Conservation (phyloP, 106 monocot genomes). For the Phalaenopsis aphrodite region DNA sequence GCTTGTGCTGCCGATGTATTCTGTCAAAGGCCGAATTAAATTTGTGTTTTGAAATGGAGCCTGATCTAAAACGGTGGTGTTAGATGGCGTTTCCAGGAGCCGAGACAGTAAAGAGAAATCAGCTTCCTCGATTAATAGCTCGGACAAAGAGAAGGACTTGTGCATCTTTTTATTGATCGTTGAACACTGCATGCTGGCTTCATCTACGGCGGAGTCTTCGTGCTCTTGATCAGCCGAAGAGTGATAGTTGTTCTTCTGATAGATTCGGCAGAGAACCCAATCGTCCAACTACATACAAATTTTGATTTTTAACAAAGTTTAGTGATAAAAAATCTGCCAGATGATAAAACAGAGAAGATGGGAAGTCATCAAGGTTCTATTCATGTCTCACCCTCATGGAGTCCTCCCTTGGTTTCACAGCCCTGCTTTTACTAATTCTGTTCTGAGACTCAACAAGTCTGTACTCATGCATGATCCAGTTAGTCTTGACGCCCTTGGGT, state of each 20-base stretch:
- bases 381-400: slow-evolving; percentile 28
- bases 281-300: slow-evolving; percentile 33
- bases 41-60: not conserved
- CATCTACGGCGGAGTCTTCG: slow-evolving; percentile 17
- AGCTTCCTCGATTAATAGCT: slow-evolving; percentile 17
- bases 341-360: not conserved
- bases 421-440: slow-evolving; percentile 14
- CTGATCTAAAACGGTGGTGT: not conserved
- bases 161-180: not conserved
- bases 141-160: slow-evolving; percentile 26
- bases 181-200: not conserved
- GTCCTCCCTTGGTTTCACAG: slow-evolving; percentile 22
- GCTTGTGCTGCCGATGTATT: not conserved
- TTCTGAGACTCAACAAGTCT: slow-evolving; percentile 25
- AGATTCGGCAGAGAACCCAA: slow-evolving; percentile 51
- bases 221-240: slow-evolving; percentile 12
- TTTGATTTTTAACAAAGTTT: not conserved
- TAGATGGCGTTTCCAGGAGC: slow-evolving; percentile 6
- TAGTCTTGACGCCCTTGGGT: slow-evolving; percentile 56
- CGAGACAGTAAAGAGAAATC: slow-evolving; percentile 12
- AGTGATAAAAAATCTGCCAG: not conserved
- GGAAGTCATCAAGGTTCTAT: not conserved
- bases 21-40: not conserved
- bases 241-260: slow-evolving; percentile 32
- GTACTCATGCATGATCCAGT: slow-evolving; percentile 80